Percentiles rank a stretch among this genome's conserved stretches.
Evolutionary conservation across 2,329 filamentous ascomycete species (phyloP).

Genomic region (Mariannaea elegans): DNA sequence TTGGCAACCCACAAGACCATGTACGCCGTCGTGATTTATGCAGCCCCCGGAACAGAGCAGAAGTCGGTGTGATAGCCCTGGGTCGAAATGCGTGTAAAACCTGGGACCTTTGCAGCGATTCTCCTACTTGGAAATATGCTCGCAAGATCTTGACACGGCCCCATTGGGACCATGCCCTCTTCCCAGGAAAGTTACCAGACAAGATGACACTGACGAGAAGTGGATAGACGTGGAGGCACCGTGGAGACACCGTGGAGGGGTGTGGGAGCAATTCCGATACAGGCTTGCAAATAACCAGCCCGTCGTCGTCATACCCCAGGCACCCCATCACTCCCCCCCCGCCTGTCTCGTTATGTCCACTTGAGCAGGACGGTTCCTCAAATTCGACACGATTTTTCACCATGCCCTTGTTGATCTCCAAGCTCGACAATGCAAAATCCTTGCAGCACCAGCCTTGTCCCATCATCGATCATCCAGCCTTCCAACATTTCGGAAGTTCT

Average conservation of each 20-base stretch:
- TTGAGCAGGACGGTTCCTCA: conserved; percentile 8
- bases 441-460: conserved; percentile 4
- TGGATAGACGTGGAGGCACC: conserved; percentile 14
- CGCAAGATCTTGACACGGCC: conserved; percentile 11
- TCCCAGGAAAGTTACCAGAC: conserved; percentile 27
- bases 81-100: conserved; percentile 34
- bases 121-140: conserved; percentile 11
- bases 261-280: conserved; percentile 11
- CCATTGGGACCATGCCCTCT: conserved; percentile 22
- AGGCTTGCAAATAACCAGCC: neutral
- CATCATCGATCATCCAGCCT: conserved; percentile 6
- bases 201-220: conserved; percentile 9
- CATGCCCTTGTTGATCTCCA: conserved; percentile 14
- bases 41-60: conserved; percentile 31
- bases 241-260: conserved; percentile 10
- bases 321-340: neutral
- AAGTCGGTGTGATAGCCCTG: conserved; percentile 41
- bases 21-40: conserved; percentile 40
- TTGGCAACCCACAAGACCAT: conserved; percentile 25
- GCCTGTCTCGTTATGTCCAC: conserved; percentile 5
- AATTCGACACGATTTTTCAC: conserved; percentile 10
- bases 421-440: conserved; percentile 15
- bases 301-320: conserved; percentile 5
- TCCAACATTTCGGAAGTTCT: neutral
- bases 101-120: conserved; percentile 32